Percentiles rank a stretch among this genome's conserved stretches.
Evolutionary conservation across 1,284 basidiomycete genomes (phyloP).

Genomic region (Cutaneotrichosporon sp.): DNA sequence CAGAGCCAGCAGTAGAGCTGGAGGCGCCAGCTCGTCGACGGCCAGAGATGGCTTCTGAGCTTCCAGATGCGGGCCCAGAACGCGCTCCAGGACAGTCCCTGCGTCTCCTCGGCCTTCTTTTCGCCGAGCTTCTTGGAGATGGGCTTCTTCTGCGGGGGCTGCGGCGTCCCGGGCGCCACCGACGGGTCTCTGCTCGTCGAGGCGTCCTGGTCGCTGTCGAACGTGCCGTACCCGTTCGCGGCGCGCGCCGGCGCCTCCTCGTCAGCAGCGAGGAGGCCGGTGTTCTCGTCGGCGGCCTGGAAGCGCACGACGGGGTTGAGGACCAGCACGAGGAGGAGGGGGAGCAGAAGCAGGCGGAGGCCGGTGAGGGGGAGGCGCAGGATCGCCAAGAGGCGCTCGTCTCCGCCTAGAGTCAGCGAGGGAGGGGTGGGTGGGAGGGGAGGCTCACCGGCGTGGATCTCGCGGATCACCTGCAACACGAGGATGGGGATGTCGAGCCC

Average conservation of each 20-base stretch:
- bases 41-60: slow-evolving; percentile 46
- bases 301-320: slow-evolving; percentile 38
- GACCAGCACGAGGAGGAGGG: slow-evolving; percentile 36
- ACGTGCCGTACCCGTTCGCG: slow-evolving; percentile 36
- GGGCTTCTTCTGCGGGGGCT: slow-evolving; percentile 11
- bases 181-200: slow-evolving; percentile 15
- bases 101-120: slow-evolving; percentile 34
- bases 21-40: slow-evolving; percentile 41
- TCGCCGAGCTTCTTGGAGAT: slow-evolving; percentile 47
- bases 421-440: not conserved
- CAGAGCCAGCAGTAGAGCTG: slow-evolving; percentile 39
- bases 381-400: slow-evolving; percentile 35
- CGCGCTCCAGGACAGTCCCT: slow-evolving; percentile 32
- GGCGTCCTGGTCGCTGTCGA: slow-evolving; percentile 22
- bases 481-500: slow-evolving; percentile 43
- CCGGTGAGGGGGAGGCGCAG: slow-evolving; percentile 40
- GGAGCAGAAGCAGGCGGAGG: slow-evolving; percentile 36
- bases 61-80: slow-evolving; percentile 38
- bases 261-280: slow-evolving; percentile 30
- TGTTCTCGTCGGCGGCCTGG: slow-evolving; percentile 40
- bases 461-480: slow-evolving; percentile 35
- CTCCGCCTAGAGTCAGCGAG: slow-evolving; percentile 17
- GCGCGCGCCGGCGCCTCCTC: slow-evolving; percentile 1
- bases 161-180: slow-evolving; percentile 2
- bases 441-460: slow-evolving; percentile 38